Conservation (phyloP, 768 basidiomycete species). For the Auricularia heimuer region DNA sequence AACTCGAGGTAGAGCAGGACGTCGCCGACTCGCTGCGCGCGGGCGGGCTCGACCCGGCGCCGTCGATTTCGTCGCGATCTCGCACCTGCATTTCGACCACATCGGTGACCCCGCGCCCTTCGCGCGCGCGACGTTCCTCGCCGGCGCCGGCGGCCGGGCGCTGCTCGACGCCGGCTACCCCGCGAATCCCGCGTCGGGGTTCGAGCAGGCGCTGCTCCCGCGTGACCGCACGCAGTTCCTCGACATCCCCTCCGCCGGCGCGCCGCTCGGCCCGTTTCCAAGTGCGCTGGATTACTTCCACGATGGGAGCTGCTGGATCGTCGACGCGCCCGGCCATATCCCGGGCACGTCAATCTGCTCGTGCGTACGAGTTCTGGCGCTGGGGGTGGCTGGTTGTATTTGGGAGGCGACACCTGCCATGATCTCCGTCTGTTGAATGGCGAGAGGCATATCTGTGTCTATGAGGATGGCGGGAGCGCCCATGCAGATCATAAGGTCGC, state of each 20-base stretch:
- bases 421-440: slow-evolving; percentile 42
- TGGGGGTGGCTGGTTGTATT: slow-evolving; percentile 43
- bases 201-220: slow-evolving; percentile 25
- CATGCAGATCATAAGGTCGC: neutral
- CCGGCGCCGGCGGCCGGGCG: slow-evolving; percentile 4
- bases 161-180: slow-evolving; percentile 7
- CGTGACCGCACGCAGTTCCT: slow-evolving; percentile 30
- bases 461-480: slow-evolving; percentile 22
- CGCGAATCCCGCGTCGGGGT: neutral
- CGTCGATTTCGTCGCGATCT: slow-evolving; percentile 5
- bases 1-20: slow-evolving; percentile 1
- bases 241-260: slow-evolving; percentile 21
- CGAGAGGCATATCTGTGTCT: slow-evolving; percentile 15
- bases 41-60: slow-evolving; percentile 8
- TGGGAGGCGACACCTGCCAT: slow-evolving; percentile 49
- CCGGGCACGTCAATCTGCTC: slow-evolving; percentile 45
- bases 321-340: slow-evolving; percentile 50
- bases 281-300: slow-evolving; percentile 41
- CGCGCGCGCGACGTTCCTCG: slow-evolving; percentile 9
- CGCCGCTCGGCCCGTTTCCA: slow-evolving; percentile 41
- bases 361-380: slow-evolving; percentile 29
- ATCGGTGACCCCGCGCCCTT: slow-evolving; percentile 8
- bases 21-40: slow-evolving; percentile 7
- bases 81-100: slow-evolving; percentile 13
- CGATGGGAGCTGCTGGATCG: slow-evolving; percentile 49